Evolutionary conservation across 2,329 filamentous ascomycete species (phyloP).

Genomic region (Colletotrichum liaoningense): DNA sequence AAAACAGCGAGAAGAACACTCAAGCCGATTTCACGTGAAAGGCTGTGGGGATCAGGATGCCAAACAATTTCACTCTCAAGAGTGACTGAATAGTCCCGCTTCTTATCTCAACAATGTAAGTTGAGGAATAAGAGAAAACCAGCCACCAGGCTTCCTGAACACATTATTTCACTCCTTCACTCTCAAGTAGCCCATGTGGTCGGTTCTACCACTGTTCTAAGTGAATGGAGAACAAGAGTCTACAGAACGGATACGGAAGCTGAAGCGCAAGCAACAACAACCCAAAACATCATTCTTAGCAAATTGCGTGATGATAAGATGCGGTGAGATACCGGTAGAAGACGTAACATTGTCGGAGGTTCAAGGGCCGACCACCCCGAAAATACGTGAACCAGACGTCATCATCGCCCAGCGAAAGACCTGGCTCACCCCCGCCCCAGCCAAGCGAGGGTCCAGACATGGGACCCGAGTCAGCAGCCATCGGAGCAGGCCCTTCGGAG

Average conservation of each 20-base stretch:
- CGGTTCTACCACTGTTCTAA: too few species aligned
- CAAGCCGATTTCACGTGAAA: too few species aligned
- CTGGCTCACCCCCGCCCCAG: neutral
- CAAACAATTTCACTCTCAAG: too few species aligned
- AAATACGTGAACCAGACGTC: conserved; percentile 1
- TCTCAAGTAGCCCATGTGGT: too few species aligned
- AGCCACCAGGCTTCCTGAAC: too few species aligned
- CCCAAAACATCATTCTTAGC: neutral
- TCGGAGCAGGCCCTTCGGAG: neutral
- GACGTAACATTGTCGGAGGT: neutral
- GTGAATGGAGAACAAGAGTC: neutral
- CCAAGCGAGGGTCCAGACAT: conserved; percentile 2
- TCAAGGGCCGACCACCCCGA: conserved; percentile 10
- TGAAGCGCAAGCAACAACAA: conserved; percentile 9
- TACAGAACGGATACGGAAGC: neutral
- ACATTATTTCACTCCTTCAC: too few species aligned
- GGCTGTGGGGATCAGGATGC: too few species aligned
- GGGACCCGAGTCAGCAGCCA: conserved; percentile 25
- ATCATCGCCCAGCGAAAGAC: neutral
- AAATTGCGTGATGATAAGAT: conserved; percentile 11
- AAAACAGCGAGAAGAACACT: too few species aligned
- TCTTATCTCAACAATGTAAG: too few species aligned
- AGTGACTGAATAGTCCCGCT: too few species aligned
- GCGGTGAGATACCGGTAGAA: neutral
- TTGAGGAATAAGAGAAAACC: too few species aligned